Conservation (phyloP, 805 yeast species). For the Spathaspora arborariae region DNA sequence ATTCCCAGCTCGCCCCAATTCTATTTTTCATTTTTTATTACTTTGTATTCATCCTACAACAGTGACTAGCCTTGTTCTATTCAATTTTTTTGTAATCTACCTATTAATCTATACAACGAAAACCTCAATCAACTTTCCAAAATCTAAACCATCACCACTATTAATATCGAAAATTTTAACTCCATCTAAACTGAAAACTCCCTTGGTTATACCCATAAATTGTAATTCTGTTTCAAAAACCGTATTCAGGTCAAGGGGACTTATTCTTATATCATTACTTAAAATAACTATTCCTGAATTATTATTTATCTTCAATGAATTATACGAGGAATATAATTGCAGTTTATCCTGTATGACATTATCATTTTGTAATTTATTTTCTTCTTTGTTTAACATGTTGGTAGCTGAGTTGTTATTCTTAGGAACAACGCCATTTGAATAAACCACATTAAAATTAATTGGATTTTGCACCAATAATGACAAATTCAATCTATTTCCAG, state of each 20-base stretch:
- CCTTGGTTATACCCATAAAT: conserved; percentile 60
- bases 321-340: conserved; percentile 30
- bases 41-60: not conserved
- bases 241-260: conserved; percentile 56
- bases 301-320: conserved; percentile 35
- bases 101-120: conserved; percentile 39
- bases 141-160: conserved; percentile 66
- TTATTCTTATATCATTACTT: conserved; percentile 62
- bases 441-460: conserved; percentile 21
- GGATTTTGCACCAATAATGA: conserved; percentile 41
- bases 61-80: not conserved
- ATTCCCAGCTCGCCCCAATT: conserved; percentile 46
- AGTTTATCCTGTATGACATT: conserved; percentile 17
- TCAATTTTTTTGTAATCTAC: conserved; percentile 1
- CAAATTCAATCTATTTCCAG: conserved; percentile 47
- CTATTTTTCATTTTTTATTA: conserved; percentile 1
- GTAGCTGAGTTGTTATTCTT: conserved; percentile 13
- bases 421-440: conserved; percentile 5
- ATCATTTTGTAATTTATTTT: conserved; percentile 7
- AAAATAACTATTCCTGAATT: conserved; percentile 54
- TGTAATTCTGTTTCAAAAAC: conserved; percentile 62
- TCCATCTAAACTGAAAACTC: conserved; percentile 62
- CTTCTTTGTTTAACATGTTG: conserved; percentile 11
- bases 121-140: conserved; percentile 68
- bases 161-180: conserved; percentile 59